phyloP scores from a whole-genome alignment of 2,329 filamentous ascomycete species.

The Fusarium burgessii region DNA sequence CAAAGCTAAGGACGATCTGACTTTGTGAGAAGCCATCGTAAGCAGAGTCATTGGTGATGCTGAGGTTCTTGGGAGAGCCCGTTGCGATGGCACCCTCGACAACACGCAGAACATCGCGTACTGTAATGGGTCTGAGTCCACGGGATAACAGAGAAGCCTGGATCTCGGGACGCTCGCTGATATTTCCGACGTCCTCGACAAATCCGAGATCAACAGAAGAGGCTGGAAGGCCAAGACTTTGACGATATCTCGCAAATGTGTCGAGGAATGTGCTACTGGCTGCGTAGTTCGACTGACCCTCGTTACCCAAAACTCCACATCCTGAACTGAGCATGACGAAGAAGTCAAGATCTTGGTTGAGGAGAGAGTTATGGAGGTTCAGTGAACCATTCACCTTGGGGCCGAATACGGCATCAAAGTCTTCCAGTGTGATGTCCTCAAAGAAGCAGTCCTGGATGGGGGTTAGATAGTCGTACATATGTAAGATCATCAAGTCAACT shows the following conservation, averaged over 20 bases:
- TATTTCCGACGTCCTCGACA: constrained; percentile 42
- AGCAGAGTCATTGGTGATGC: neutral
- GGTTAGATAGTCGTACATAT: constrained; percentile 9
- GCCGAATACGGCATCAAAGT: constrained; percentile 38
- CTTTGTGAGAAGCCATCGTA: constrained; percentile 38
- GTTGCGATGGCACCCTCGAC: constrained; percentile 41
- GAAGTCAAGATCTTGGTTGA: constrained; percentile 39
- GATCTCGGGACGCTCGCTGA: constrained; percentile 42
- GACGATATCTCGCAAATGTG: constrained; percentile 40
- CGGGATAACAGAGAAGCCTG: constrained; percentile 36
- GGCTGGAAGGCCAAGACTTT: constrained; percentile 36
- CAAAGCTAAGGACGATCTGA: constrained; percentile 42
- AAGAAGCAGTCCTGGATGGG: constrained; percentile 35
- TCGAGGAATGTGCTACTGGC: constrained; percentile 43
- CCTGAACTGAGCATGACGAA: constrained; percentile 44
- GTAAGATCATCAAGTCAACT: constrained; percentile 7
- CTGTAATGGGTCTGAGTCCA: constrained; percentile 41
- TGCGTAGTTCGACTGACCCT: constrained; percentile 40
- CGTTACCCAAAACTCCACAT: constrained; percentile 39
- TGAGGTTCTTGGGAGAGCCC: constrained; percentile 23
- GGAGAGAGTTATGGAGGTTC: constrained; percentile 36
- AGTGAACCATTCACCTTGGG: constrained; percentile 41
- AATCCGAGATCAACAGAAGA: constrained; percentile 39
- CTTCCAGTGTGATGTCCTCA: constrained; percentile 38
- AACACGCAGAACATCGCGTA: constrained; percentile 40